Evolutionary conservation across 306 rosid species (phyloP), one percentile per base, ranked within the genome.

Genomic region (Geum urbanum): DNA sequence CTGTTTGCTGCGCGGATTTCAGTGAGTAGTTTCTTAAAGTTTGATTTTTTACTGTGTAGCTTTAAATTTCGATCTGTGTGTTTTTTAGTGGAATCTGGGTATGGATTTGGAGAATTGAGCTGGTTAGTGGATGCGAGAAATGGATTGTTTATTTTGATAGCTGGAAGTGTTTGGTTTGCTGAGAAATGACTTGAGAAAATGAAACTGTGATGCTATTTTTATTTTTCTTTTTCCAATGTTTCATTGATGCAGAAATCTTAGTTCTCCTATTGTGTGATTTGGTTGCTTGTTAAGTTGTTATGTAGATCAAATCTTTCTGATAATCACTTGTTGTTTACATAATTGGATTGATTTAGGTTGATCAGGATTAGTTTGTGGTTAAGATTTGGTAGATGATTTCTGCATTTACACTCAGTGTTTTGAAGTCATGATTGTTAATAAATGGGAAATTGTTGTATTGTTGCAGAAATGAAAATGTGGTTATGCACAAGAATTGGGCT

Each of bases 391-490:
- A 9, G 45, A 24, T 54, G 46, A n/a, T 67, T 67, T 72, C 77
- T 67, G 73, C 53, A 24, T 72, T 71, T 59, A 52, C 22, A 62
- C 35, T 41, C 66, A 47, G 39, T 32, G 37, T 32, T n/a, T 45
- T 59, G 5, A 27, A 63, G 51, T 66, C 48, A 18, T 48, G 65
- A 57, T 50, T 63, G n/a, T 63, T 4, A 35, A 16, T 63, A 32
- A 15, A 22, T 54, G 32, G 52, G 27, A 13, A 32, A 48, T 72
- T 73, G 18, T 40, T 16, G 13, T 10, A 39, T 74, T 67, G 80
- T 67, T 44, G 89, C 89, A 81, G 96, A 74, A 64, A 81, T 72
- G 77, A 69, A 87, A 77, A 83, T 81, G 80, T 71, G 84, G 82
- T 75, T 76, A 43, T 67, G 63, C 62, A 53, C 71, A 73, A 84